Percentiles rank a stretch among this genome's conserved stretches.
These are phyloP conservation scores for Lactarius sanguifluus DNA, from an alignment of 768 basidiomycete genomes.

Conservation along the genomic window DNA sequence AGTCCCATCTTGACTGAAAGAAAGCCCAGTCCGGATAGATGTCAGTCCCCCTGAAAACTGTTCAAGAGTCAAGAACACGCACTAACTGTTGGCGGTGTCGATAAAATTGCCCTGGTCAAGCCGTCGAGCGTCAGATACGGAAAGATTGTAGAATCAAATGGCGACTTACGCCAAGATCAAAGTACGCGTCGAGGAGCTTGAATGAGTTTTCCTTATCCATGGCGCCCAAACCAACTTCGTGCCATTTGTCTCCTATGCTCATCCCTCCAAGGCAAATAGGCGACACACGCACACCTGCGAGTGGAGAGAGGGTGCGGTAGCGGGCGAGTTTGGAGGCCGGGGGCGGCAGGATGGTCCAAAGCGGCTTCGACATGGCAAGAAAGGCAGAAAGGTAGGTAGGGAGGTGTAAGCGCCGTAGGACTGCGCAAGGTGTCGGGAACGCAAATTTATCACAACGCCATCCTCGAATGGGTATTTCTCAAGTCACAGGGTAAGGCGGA, in stretches of 20 bases:
- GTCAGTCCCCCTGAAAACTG: too few species aligned
- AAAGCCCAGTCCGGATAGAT: not conserved
- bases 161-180: constrained; percentile 34
- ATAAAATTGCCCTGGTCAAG: constrained; percentile 34
- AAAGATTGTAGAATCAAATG: not conserved
- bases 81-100: constrained; percentile 42
- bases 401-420: not conserved
- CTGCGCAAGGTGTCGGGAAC: too few species aligned
- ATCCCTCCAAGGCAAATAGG: constrained; percentile 41
- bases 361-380: not conserved
- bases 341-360: constrained; percentile 19
- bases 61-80: not conserved
- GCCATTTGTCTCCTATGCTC: constrained; percentile 44
- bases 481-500: not conserved
- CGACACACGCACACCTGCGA: constrained; percentile 41
- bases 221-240: constrained; percentile 33
- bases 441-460: not conserved
- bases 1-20: constrained; percentile 30
- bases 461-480: not conserved
- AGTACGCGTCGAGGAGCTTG: constrained; percentile 42
- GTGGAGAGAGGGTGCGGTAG: constrained; percentile 37
- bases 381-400: not conserved
- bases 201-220: constrained; percentile 41
- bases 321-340: constrained; percentile 34
- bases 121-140: not conserved